These are phyloP conservation scores for Acanthamoeba triangularis DNA, from an alignment of 208 protist species.

Conservation along the genomic window DNA sequence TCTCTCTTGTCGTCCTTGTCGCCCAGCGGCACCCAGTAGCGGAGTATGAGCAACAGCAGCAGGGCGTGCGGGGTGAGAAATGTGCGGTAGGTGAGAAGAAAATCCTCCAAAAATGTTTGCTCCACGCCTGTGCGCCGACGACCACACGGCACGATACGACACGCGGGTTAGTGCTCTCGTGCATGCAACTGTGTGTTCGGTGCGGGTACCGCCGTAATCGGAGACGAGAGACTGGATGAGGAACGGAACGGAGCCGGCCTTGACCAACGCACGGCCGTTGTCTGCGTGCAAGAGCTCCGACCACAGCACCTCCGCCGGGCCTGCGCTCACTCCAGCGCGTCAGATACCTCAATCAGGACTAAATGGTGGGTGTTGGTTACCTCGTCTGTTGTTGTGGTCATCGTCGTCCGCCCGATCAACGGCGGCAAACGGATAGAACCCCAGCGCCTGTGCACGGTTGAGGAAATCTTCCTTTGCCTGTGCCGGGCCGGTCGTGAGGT, in stretches of 20 bases:
- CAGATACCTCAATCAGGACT: not conserved
- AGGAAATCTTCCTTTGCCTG: slow-evolving; percentile 40
- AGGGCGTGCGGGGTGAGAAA: slow-evolving; percentile 31
- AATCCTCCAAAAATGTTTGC: slow-evolving; percentile 66
- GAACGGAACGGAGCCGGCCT: slow-evolving; percentile 36
- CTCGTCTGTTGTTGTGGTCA: not conserved
- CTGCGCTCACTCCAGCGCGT: not conserved
- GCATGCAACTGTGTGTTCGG: not conserved
- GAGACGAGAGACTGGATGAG: slow-evolving; percentile 44
- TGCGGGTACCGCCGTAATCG: not conserved
- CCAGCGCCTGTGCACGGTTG: not conserved
- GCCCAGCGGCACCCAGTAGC: slow-evolving; percentile 27
- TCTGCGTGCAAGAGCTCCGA: slow-evolving; percentile 25
- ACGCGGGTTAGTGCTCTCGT: not conserved
- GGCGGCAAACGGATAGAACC: not conserved
- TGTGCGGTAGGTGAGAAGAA: slow-evolving; percentile 62
- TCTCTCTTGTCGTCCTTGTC: not conserved
- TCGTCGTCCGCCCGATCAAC: not conserved
- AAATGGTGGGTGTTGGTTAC: not conserved
- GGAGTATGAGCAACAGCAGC: slow-evolving; percentile 12
- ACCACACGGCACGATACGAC: not conserved
- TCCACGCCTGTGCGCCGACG: not conserved
- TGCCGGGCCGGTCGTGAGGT: not conserved
- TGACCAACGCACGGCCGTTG: slow-evolving; percentile 17
- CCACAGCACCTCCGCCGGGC: not conserved